Base-by-base conservation (phyloP, 1,284 basidiomycete genomes). In the Vanrija pseudolonga region DNA sequence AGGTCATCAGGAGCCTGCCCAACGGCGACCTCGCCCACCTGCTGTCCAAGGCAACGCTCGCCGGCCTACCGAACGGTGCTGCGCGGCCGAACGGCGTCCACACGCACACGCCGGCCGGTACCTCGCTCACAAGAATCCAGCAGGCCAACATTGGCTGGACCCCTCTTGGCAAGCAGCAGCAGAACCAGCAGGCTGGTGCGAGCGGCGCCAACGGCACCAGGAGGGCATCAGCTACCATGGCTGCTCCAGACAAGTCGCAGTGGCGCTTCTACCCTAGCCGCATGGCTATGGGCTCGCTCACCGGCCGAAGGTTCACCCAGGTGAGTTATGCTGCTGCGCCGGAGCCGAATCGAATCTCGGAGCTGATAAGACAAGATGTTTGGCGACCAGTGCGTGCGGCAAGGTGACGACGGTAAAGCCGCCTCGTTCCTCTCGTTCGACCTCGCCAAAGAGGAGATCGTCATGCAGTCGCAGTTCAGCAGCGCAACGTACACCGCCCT, bases 341-440 rank as follows among this genome's bases (percentile, higher is more conserved):
- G 32, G 36, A 9, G 22, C 26, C 22, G 15, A 44, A 17, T 38
- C 36, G n/a, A n/a, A n/a, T n/a, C n/a, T n/a, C 18, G 15, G 4
- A 17, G 17, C 37, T 19, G 17, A 44, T 37, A 42, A 18, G 20
- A 45, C 18, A 32, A 71, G 68, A 63, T 68, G 53, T 58, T 70
- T 11, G 65, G 64, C 0, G 57, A 57, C 2, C 47, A 40, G 1
- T 68, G 67, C 45, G 39, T 6, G 6, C 17, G 12, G 2, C 44
- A 56, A n/a, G 65, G 59, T 6, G 40, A 24, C 12, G 61, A 68
- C 19, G 51, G 50, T 9, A 40, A 47, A 22, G 57, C 51, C 20
- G 49, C 37, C 22, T 71, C 71, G 0, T 65, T 62, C 53, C 59
- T 76, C 32, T 62, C 64, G 5, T 73, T 76, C 56, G 66, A 72